Conservation (phyloP, 2,329 filamentous ascomycete genomes). For the Diplodia intermedia region DNA sequence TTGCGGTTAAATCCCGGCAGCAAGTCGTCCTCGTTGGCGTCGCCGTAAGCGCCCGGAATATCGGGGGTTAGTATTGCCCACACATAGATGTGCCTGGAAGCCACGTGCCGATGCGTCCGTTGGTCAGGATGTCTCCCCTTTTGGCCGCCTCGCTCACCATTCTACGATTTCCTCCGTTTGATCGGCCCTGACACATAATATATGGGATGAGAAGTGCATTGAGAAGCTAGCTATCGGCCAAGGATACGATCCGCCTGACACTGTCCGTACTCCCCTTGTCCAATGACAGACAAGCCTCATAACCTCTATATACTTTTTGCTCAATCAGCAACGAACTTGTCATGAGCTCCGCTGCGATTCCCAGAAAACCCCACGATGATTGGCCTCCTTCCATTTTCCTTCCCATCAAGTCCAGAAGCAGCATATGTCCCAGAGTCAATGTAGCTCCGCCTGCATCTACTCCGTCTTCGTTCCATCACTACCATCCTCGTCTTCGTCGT, state of each 20-base stretch:
- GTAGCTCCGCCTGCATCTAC: background rate
- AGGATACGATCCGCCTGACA: background rate
- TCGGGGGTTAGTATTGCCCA: background rate
- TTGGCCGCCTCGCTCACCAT: background rate
- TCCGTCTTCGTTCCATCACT: background rate
- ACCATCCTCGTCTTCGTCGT: slow-evolving; percentile 14
- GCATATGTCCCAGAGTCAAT: background rate
- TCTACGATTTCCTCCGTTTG: no score
- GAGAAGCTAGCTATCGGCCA: background rate
- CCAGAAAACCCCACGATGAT: background rate
- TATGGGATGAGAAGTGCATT: slow-evolving; percentile 2
- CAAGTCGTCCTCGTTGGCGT: background rate
- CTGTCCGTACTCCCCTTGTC: background rate
- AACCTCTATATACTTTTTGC: background rate
- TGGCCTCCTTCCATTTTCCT: background rate
- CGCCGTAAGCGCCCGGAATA: slow-evolving; percentile 15
- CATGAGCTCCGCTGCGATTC: background rate
- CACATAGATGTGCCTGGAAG: background rate
- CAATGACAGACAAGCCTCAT: background rate
- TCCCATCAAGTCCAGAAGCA: background rate
- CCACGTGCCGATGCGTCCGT: slow-evolving; percentile 7
- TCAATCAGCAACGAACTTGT: background rate
- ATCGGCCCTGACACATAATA: no score
- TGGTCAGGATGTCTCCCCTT: background rate
- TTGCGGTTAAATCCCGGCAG: slow-evolving; percentile 19